Base-by-base conservation (phyloP, 345 rosid genomes). In the Noccaea caerulescens region DNA sequence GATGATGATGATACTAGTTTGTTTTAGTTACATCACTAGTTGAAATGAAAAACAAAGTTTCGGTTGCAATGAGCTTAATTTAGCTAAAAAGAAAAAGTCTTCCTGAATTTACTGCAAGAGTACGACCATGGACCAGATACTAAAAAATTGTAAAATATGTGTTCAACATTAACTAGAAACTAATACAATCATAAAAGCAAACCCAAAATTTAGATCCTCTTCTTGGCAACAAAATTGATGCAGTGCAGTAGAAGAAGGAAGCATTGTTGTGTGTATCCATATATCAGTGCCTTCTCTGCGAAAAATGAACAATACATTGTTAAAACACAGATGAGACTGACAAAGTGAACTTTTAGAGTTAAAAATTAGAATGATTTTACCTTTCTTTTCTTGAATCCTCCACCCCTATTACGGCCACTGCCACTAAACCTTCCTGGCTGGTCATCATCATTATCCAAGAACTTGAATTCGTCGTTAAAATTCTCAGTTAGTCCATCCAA, bases 401-500 rank as follows among this genome's bases (percentile, higher is more conserved):
- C 72, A 64, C 87, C 84, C 57, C 12, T 72, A 73, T 76, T 80
- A 36, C 76, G 58, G 53, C 64, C 55, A 33, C 71, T 53, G 38
- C 66, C 63, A 20, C 72, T 20, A 11, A 77, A 67, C 72, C 76
- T 60, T 14, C 65, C 16, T 72, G 71, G 41, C 58, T 47, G 72
- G 42, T 80, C 86, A 65, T 49, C 72, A 38, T 59, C 77, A 43
- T 73, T 77, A 58, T 78, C 87, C 54, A 91, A 78, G 58, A 78
- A 80, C 72, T 87, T 89, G 72, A 89, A 67, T 53, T 89, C 97
- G 27, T 89, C 90, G 45, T 44, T 81, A 73, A 91, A 93, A 78
- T 77, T 77, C 60, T 89, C 96, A 10, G 90, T 72, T 44, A 93
- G 82, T 68, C 86, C 94, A 58, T 64, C 70, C 85, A 91, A 82